phyloP scores from a whole-genome alignment of 768 basidiomycete species.

The Lentinula boryana region DNA sequence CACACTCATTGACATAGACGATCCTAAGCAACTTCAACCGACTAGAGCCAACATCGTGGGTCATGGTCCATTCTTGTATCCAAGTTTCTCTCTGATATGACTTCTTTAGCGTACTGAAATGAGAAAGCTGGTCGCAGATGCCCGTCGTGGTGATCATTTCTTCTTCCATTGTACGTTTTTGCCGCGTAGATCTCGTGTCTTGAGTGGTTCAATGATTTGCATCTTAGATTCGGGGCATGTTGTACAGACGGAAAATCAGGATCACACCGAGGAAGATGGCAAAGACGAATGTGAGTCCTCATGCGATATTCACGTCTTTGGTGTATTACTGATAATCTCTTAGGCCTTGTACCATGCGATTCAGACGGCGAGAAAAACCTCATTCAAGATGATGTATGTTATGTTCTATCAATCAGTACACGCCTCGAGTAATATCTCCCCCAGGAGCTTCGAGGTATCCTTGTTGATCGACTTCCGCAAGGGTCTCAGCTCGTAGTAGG shows the following conservation, averaged over 20 bases:
- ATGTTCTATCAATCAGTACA: not conserved
- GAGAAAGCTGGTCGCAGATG: conserved; percentile 34
- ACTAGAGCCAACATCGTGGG: conserved; percentile 41
- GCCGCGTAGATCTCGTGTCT: not conserved
- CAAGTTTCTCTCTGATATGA: not conserved
- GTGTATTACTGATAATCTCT: not conserved
- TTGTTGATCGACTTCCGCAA: conserved; percentile 31
- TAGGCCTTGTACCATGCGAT: conserved; percentile 33
- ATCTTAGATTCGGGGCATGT: conserved; percentile 45
- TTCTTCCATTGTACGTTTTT: conserved; percentile 49
- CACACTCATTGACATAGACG: conserved; percentile 36
- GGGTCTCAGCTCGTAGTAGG: conserved; percentile 31
- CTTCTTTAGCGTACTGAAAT: conserved; percentile 33
- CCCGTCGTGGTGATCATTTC: conserved; percentile 41
- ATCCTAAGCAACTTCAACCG: conserved; percentile 25
- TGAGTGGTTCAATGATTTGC: conserved; percentile 15
- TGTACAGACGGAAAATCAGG: conserved; percentile 32
- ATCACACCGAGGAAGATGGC: conserved; percentile 44
- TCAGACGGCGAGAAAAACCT: conserved; percentile 20
- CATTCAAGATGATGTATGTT: conserved; percentile 32
- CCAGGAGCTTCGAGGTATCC: conserved; percentile 26
- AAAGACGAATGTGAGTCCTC: conserved; percentile 41
- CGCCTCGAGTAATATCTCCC: not conserved
- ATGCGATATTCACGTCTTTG: not conserved
- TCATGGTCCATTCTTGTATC: not conserved